phyloP scores from a whole-genome alignment of 192 early-diverging fungal genomes.

The Cetraspora pellucida region DNA sequence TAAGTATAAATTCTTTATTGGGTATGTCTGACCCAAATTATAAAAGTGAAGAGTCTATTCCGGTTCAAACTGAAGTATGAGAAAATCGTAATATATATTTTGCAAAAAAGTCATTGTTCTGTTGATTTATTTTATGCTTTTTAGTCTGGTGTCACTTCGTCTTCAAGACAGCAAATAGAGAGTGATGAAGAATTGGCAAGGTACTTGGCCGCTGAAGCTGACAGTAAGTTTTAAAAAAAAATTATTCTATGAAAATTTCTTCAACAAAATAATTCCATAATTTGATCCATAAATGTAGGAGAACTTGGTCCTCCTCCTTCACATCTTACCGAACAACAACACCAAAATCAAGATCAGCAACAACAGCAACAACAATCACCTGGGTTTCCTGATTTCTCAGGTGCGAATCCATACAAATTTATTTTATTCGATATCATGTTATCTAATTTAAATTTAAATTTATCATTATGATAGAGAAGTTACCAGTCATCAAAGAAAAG shows the following conservation, averaged over 20 bases:
- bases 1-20: conserved; percentile 53
- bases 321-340: conserved; percentile 35
- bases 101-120: background rate
- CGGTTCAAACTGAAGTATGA: conserved; percentile 22
- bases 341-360: conserved; percentile 43
- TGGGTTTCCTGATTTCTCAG: conserved; percentile 34
- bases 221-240: conserved; percentile 38
- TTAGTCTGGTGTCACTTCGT: conserved; percentile 41
- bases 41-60: conserved; percentile 38
- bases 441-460: background rate
- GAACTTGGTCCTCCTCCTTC: background rate
- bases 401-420: background rate
- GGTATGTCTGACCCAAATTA: conserved; percentile 61
- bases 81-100: background rate
- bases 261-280: background rate
- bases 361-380: conserved; percentile 40
- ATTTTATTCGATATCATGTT: background rate
- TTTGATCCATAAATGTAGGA: conserved; percentile 18
- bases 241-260: background rate
- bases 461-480: conserved; percentile 43
- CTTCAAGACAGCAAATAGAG: conserved; percentile 54
- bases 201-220: conserved; percentile 52
- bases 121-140: background rate
- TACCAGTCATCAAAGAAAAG: conserved; percentile 61
- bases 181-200: conserved; percentile 59